Evolutionary conservation across 2,329 filamentous ascomycete genomes (phyloP), one percentile per base, ranked within the genome.

Genomic region (Arachnomyces sp.): DNA sequence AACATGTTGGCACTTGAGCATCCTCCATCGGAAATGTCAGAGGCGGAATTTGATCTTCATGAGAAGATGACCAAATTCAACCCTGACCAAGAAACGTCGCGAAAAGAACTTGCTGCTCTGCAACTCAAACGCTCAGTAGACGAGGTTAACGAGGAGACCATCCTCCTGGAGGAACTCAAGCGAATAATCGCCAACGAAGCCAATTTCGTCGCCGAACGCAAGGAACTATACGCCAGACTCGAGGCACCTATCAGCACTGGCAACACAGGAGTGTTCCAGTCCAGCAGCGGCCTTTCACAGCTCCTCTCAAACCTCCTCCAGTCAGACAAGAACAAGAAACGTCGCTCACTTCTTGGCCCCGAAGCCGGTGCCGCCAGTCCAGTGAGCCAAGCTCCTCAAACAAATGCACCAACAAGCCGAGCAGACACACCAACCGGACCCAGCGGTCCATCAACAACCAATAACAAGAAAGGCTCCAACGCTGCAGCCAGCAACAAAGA

Each of bases 71-170:
- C 78, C 36, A 86, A 85, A 49, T 98, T 90, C 69, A 84, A 94
- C 53, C 79, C 88, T 0, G 72, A 76, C 12, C 79, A 84, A 51
- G 92, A 98, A 64, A 74, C 73, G 16, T 71, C 78, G 39, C 80
- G 92, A 46, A 98, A 96, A 66, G 78, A 84, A 42, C 84, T 94
- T 54, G 90, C 88, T 3, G 76, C 84, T 47, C 79, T 82, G 36
- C 78, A 89, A 34, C 74, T 96, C 48, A 78, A 81, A 35, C 78
- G 92, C 31, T 84, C 82, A 7, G 81, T 81, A 47, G 87, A 94
- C 47, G 90, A 98, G 63, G 84, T 90, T 17, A 81, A 85, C 46
- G 92, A 98, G 60, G 92, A 98, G 64, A 84, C 93, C 52, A 82
- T 86, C 28, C 68, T 98, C 2, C 74, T 98, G 13, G 75, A 90